These are phyloP conservation scores for Pichia sp. DNA, from an alignment of 1,139 yeast species.

Conservation along the genomic window DNA sequence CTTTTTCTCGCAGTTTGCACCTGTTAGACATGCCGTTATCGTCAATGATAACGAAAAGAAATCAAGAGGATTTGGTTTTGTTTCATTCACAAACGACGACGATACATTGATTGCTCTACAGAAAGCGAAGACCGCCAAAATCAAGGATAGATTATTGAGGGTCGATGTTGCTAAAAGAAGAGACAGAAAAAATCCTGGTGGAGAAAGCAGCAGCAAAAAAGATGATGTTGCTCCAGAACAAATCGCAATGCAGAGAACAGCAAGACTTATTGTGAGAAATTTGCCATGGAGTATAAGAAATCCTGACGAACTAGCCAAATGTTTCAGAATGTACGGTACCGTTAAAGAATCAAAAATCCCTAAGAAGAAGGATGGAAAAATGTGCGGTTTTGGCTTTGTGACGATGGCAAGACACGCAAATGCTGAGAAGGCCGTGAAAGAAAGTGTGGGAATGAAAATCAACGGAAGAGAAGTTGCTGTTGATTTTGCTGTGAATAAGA, in stretches of 20 bases:
- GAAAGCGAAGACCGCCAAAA: constrained; percentile 56
- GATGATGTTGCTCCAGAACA: constrained; percentile 18
- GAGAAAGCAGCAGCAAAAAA: constrained; percentile 1
- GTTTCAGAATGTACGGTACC: constrained; percentile 76
- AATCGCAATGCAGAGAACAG: constrained; percentile 34
- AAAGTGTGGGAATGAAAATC: constrained; percentile 66
- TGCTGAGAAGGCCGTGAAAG: constrained; percentile 80
- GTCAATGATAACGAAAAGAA: constrained; percentile 72
- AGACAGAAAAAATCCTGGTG: constrained; percentile 45
- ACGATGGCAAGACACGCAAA: constrained; percentile 77
- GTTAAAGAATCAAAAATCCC: constrained; percentile 91
- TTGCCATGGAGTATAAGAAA: constrained; percentile 94
- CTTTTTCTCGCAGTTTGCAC: constrained; percentile 86
- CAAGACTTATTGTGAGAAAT: constrained; percentile 83
- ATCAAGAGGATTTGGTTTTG: constrained; percentile 95
- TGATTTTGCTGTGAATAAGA: constrained; percentile 86
- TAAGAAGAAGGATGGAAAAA: constrained; percentile 77
- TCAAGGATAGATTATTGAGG: constrained; percentile 62
- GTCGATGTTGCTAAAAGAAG: constrained; percentile 91
- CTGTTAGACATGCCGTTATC: constrained; percentile 91
- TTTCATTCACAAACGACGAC: constrained; percentile 78
- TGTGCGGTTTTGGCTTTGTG: constrained; percentile 94
- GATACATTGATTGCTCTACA: constrained; percentile 77
- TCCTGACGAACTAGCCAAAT: constrained; percentile 62
- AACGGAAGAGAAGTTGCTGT: constrained; percentile 93